phyloP scores from a whole-genome alignment of 176 grass and related monocot genomes.

The barley (Hordeum vulgare) region DNA sequence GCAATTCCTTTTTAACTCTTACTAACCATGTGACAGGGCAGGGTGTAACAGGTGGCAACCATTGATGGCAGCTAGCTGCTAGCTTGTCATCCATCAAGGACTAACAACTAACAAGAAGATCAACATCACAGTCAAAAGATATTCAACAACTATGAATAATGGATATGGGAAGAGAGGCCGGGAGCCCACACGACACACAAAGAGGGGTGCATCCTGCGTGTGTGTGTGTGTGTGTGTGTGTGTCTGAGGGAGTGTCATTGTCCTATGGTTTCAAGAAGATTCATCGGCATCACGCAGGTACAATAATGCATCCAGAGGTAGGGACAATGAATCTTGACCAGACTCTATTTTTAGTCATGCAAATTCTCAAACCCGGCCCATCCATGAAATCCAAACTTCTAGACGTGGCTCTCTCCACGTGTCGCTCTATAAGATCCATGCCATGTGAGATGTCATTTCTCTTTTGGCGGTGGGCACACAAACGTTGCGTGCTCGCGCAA shows the following conservation, averaged over 20 bases:
- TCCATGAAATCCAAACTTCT: neutral
- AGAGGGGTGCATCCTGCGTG: neutral
- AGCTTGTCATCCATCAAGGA: too few relatives aligned
- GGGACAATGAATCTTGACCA: neutral
- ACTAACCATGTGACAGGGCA: neutral
- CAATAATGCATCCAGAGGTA: neutral
- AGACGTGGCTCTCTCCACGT: neutral
- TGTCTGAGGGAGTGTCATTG: neutral
- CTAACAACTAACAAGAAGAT: neutral
- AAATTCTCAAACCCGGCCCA: neutral
- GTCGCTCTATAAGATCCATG: neutral
- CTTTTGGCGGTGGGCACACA: neutral
- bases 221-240: too few relatives aligned
- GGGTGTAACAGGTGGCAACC: neutral
- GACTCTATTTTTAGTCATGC: neutral
- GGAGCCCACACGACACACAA: neutral
- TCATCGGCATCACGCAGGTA: neutral
- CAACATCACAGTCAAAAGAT: neutral
- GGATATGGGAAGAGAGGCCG: neutral
- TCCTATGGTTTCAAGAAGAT: neutral
- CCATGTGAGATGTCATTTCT: neutral
- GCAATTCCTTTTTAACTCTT: too few relatives aligned
- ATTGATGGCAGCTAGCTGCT: neutral
- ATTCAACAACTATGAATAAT: neutral
- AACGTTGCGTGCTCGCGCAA: neutral